Evolutionary conservation across 225 moss, liverwort and hornwort species (phyloP).

Genomic region (Takakia lepidozioides): DNA sequence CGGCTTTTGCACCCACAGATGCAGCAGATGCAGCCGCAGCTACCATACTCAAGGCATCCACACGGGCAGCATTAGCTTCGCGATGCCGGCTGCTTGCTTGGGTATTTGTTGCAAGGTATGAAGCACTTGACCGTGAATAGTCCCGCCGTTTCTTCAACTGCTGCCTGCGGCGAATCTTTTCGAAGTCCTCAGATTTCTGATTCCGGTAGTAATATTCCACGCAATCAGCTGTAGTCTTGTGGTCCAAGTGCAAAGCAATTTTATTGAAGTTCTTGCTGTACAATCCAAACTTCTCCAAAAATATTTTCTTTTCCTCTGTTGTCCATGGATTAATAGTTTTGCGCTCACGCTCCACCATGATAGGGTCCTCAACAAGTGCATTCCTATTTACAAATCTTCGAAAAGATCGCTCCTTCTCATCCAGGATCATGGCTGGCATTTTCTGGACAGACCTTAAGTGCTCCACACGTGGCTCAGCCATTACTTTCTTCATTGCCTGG

Average conservation of each 20-base stretch:
- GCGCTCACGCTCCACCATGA: constrained; percentile 56
- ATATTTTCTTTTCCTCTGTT: constrained; percentile 64
- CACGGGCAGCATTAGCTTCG: constrained; percentile 64
- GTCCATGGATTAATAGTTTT: constrained; percentile 84
- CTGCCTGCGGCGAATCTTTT: constrained; percentile 78
- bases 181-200: constrained; percentile 96
- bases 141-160: constrained; percentile 95
- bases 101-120: constrained; percentile 81
- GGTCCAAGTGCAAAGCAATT: constrained; percentile 70
- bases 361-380: constrained; percentile 90
- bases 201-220: constrained; percentile 94
- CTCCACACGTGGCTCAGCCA: constrained; percentile 33
- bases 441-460: constrained; percentile 54
- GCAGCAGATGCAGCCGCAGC: constrained; percentile 30
- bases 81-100: constrained; percentile 65
- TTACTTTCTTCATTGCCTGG: constrained; percentile 46
- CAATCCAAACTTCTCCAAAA: constrained; percentile 75
- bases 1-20: constrained; percentile 48
- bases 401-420: constrained; percentile 59
- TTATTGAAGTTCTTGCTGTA: constrained; percentile 80
- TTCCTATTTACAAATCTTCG: constrained; percentile 74
- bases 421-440: constrained; percentile 96
- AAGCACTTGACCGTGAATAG: constrained; percentile 62
- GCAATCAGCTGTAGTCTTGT: constrained; percentile 95
- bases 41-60: constrained; percentile 56